A percentile compares a stretch with the other conserved stretches of the same genome.
These are phyloP conservation scores for Emergomyces africanus DNA, from an alignment of 2,329 filamentous ascomycete species.

Conservation along the genomic window DNA sequence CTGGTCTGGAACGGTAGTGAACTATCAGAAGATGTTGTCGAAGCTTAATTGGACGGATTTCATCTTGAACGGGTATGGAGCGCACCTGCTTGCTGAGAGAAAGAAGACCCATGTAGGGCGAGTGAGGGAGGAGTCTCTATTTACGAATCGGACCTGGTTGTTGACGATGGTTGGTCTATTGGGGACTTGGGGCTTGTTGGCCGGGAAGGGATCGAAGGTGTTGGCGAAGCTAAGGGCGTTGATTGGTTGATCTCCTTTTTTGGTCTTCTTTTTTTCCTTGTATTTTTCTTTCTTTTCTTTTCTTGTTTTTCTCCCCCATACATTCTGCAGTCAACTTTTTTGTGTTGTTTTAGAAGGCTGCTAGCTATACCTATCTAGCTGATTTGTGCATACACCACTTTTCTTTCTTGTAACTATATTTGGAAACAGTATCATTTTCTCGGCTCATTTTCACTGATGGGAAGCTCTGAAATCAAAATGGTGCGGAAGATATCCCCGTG, in stretches of 20 bases:
- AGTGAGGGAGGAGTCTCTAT: slow-evolving; percentile 23
- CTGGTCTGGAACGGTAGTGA: slow-evolving; percentile 41
- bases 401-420: neutral
- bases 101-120: slow-evolving; percentile 13
- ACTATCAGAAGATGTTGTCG: slow-evolving; percentile 40
- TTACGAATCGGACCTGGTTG: slow-evolving; percentile 15
- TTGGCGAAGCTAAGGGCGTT: neutral
- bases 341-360: neutral
- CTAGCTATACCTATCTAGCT: neutral
- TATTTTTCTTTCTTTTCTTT: too few species aligned
- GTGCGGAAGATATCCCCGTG: too few species aligned
- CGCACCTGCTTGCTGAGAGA: slow-evolving; percentile 7
- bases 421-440: neutral
- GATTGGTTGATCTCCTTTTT: neutral
- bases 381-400: neutral
- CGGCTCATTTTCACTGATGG: neutral
- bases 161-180: neutral
- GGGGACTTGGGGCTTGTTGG: neutral
- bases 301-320: neutral
- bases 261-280: neutral
- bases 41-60: slow-evolving; percentile 18
- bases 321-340: neutral
- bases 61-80: slow-evolving; percentile 12
- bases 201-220: neutral
- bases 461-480: too few species aligned